A percentile compares a stretch with the other conserved stretches of the same genome.
Evolutionary conservation across 495 filamentous ascomycete genomes (phyloP).

Genomic region (Trichoderma orchidacearum): DNA sequence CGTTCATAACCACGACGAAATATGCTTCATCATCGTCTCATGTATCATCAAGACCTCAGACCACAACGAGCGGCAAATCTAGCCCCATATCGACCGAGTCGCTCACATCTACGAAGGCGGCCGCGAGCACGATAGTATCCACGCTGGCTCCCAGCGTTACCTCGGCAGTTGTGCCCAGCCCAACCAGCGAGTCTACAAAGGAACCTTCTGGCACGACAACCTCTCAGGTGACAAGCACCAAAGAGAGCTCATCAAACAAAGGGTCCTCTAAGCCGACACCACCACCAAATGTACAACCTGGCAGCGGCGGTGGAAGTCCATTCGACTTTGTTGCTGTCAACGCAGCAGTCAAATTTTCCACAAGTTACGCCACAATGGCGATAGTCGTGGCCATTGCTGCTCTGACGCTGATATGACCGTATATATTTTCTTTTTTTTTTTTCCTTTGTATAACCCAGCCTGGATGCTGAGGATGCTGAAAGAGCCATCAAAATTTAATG

Average conservation of each 20-base stretch:
- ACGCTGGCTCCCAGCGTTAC: background rate
- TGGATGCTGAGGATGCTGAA: background rate
- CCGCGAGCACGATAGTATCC: background rate
- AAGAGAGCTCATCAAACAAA: background rate
- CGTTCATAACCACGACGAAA: background rate
- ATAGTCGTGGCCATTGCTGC: background rate
- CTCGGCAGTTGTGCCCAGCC: background rate
- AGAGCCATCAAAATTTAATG: background rate
- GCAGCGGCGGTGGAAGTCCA: background rate
- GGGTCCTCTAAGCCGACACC: background rate
- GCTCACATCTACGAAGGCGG: background rate
- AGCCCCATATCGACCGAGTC: background rate
- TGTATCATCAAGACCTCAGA: background rate
- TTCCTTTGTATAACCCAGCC: background rate
- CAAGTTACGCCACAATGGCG: background rate
- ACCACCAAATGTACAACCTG: background rate
- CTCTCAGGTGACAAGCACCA: background rate
- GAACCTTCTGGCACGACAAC: background rate
- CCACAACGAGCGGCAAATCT: background rate
- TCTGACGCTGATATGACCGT: background rate
- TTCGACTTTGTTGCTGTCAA: background rate
- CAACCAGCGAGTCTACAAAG: background rate
- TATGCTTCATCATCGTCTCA: background rate
- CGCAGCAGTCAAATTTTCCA: background rate
- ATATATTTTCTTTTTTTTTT: background rate